Evolutionary conservation across 805 yeast genomes (phyloP), one percentile per base, ranked within the genome.

Genomic region (Yueomyces sp.): DNA sequence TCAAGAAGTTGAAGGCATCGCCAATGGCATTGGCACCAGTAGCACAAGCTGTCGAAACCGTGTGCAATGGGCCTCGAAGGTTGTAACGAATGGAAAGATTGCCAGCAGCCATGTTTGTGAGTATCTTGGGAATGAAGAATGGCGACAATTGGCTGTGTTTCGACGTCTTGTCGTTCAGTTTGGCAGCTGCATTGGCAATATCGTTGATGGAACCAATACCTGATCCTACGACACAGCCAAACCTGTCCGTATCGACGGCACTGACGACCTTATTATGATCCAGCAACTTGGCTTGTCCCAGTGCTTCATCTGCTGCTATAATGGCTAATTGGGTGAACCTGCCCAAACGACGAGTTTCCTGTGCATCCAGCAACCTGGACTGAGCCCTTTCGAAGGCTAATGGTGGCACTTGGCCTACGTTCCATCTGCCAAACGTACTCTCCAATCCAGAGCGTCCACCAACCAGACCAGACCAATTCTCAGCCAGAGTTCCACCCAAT

Each of bases 91-190:
- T 88, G 5, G 95, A 81, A 5, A 92, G 76, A 47, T 86, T 79
- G 3, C 97, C 96, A 0, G 88, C 86, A 0, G 95, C 95, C 97
- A 92, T 92, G 58, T 92, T 92, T 36, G 84, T 74, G 37, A 92
- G 67, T 40, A 90, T 63, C 50, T 74, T 77, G 0, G 98, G 97
- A 4, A 92, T 78, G 59, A 90, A 83, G 44, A 87, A 59, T 2
- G 98, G 98, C 41, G 85, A 83, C 3, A 87, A 78, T 49, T 76
- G 77, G 46, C 79, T 74, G 6, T 66, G 63, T 3, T 55, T 49
- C 26, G 60, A 53, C 4, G 45, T 34, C 31, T 42, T 40, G 27
- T 48, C 42, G 8, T 5, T 5, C 28, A 56, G 48, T 32, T 45
- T 45, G 47, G 76, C 75, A 2, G 69, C 66, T 11, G 76, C 69